Evolutionary conservation across 148 eudicot species (phyloP), one percentile per base, ranked within the genome.

Genomic region (Rheum nobile): DNA sequence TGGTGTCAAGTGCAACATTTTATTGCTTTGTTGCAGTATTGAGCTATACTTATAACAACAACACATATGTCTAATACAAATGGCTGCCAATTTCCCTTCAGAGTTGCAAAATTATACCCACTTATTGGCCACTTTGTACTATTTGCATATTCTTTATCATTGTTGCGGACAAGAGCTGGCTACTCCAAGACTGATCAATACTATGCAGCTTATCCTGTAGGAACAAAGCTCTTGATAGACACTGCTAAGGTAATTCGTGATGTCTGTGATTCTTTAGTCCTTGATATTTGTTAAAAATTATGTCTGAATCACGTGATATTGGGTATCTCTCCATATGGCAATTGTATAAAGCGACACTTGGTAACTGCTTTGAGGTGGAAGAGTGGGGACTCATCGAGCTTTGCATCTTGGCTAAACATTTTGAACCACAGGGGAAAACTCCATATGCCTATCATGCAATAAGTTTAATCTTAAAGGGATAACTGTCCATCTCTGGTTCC

Each of bases 351-450:
- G 85, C 91, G 67, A 95, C 98, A 6, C 90, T 93, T 72, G 98
- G 92, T 32, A 91, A 86, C 82, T 88, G 89, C 86, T 93, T 89
- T 80, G 98, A 93, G 82, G 82, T 79, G 63, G 98, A 93, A 77
- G 98, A 91, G 61, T 93, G 98, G 98, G 95, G 98, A 74, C 92
- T 95, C 0, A 83, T 93, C 52, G 98, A 93, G 82, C 91, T 88
- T 84, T 82, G 85, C 79, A 68, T 93, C 79, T 72, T 93, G 91
- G 94, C 90, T 72, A 91, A 93, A 75, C 98, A 93, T 83, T 93
- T 91, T 76, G 96, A 91, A 48, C 88, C 97, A 26, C 98, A 93
- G 76, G 97, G 98, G 73, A 93, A 93, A 78, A 87, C 98, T 21
- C 97, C 98, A 67, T 93, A 89, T 79, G 97, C 95, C 29, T 93